Base-by-base conservation (phyloP, 371 early-diverging fungal species). In the Capniomyces stellatus region DNA sequence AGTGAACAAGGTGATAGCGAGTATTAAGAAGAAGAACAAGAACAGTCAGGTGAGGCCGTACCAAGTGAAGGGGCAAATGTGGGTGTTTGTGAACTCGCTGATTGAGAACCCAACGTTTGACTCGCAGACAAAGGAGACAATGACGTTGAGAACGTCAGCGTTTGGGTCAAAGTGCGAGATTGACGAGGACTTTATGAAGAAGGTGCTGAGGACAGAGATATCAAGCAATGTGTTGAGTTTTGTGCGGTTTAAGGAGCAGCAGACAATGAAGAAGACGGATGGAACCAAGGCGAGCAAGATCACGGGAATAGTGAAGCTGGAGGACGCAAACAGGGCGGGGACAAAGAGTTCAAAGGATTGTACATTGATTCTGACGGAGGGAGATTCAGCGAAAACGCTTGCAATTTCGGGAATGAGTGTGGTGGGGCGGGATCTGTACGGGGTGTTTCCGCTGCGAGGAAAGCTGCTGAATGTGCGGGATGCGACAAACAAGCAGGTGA, bases 61-160 rank as follows among this genome's bases (percentile, higher is more conserved):
- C 62, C 87, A 91, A 57, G 81, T 95, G 64, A 95, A 93, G 67
- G 86, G 74, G 47, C 87, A 92, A 55, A 76, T 98, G 67, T 92
- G 85, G 76, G 57, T 99, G 6, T 99, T 98, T 71, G 75, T 99
- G 63, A 99, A 99, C 71, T 87, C 87, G 62, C 63, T 86, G 54
- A 95, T 99, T 54, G 97, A 93, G 61, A 99, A 99, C 66, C 98
- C 99, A 2, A 72, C 94, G 0, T 99, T 99, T 70, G 98, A 99
- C 69, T 94, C 96, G 6, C 99, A 99, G 69, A 99, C 99, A 21
- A 99, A 99, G 70, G 99, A 99, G 62, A 89, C 77, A 60, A 79
- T 99, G 81, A 99, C 98, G 1, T 70, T 98, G 42, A 79, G 83
- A 51, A 61, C 63, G 19, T 69, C 79, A 3, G 64, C 77, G 0